These are phyloP conservation scores for Trametes sanguinea DNA, from an alignment of 768 basidiomycete species.

Conservation along the genomic window DNA sequence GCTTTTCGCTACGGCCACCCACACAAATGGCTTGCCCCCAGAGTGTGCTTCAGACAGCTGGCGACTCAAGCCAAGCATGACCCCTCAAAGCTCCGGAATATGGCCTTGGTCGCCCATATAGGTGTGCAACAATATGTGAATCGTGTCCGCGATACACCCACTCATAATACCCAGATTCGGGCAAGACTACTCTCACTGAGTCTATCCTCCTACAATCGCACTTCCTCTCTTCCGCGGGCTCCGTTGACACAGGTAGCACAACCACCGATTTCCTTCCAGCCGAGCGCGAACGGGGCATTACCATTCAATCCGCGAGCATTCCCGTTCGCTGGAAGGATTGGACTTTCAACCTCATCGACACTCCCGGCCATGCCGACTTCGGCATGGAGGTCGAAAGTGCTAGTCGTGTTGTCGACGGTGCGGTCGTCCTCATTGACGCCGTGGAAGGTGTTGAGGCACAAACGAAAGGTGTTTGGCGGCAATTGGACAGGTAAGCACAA, in stretches of 20 bases:
- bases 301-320: conserved; percentile 90
- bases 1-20: conserved; percentile 2
- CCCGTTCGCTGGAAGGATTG: conserved; percentile 84
- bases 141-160: background rate
- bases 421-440: conserved; percentile 84
- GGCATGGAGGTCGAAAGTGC: conserved; percentile 98
- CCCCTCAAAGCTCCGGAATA: conserved; percentile 59
- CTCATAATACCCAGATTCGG: conserved; percentile 61
- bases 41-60: conserved; percentile 24
- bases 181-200: conserved; percentile 88
- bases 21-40: background rate
- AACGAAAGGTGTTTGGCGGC: conserved; percentile 86
- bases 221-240: conserved; percentile 72
- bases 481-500: conserved; percentile 73
- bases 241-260: conserved; percentile 89
- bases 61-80: conserved; percentile 31
- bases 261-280: conserved; percentile 89
- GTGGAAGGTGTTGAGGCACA: conserved; percentile 92
- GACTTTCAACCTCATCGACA: conserved; percentile 87
- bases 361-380: conserved; percentile 92
- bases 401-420: conserved; percentile 87
- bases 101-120: conserved; percentile 89
- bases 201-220: conserved; percentile 78
- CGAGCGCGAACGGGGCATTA: conserved; percentile 88
- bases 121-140: conserved; percentile 46